Base-by-base conservation (phyloP, 176 grass and related monocot genomes). In the Puya raimondii region DNA sequence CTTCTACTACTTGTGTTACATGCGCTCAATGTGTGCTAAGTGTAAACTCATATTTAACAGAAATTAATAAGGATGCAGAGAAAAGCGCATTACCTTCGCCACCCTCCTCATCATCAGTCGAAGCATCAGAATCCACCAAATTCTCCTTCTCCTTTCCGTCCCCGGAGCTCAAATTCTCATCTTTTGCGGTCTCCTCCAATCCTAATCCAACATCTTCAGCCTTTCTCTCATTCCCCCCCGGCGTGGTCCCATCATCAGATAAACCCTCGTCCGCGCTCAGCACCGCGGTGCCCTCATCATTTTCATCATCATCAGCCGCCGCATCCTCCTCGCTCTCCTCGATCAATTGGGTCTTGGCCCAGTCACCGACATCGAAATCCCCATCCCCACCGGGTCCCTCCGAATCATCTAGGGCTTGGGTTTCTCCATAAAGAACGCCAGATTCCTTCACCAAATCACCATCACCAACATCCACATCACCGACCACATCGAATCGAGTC, bases 331-430 rank as follows among this genome's bases (percentile, higher is more conserved):
- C 71, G 23, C 59, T 29, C 18, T n/a, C 23, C 4, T 54, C 66
- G 7, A 77, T 52, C 75, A 63, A 47, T 59, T 63, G 75, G 33
- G 75, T 77, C 75, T 68, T 63, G 2, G 13, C 65, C 29, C 66
- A 47, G 12, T 12, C 66, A 58, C 48, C 20, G 1, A 50, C 14
- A 12, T 18, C 52, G 9, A 29, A n/a, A 63, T 12, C 33, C 1
- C 26, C 27, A n/a, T 59, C 65, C 7, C 12, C 51, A 11, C 29
- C 29, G 48, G 12, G 16, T 17, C n/a, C n/a, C 18, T 77, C 75
- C 11, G 22, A 47, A 13, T 54, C 66, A 49, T 77, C 75, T 42
- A 69, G 16, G 23, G 51, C 51, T 49, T 77, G 33, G 3, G 75
- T 77, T 33, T 77, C 65, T 0, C 75, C 75, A 15, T 69, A 69